These are phyloP conservation scores for Termitomyces sp. DNA, from an alignment of 768 basidiomycete genomes.

Conservation along the genomic window DNA sequence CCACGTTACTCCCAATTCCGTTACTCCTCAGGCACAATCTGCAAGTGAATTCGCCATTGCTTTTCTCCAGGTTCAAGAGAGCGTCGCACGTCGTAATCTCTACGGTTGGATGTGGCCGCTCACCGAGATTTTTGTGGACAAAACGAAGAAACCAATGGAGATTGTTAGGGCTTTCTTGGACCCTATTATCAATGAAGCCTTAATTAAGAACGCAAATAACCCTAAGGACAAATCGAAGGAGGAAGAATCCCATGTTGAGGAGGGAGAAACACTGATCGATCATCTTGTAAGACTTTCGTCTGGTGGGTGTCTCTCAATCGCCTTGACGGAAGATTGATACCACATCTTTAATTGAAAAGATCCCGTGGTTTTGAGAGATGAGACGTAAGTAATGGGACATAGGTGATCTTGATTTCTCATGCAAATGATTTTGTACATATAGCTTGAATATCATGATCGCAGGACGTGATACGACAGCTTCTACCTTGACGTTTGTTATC, in stretches of 20 bases:
- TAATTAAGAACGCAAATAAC: constrained; percentile 26
- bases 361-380: constrained; percentile 43
- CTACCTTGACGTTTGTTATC: constrained; percentile 35
- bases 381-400: constrained; percentile 24
- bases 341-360: constrained; percentile 17
- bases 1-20: constrained; percentile 16
- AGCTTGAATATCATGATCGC: constrained; percentile 47
- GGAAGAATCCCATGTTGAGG: constrained; percentile 27
- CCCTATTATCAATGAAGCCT: constrained; percentile 43
- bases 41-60: constrained; percentile 43
- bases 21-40: constrained; percentile 19
- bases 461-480: constrained; percentile 41
- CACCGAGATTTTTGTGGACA: constrained; percentile 40
- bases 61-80: constrained; percentile 41
- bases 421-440: neutral
- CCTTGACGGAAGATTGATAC: neutral
- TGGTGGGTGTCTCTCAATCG: constrained; percentile 17
- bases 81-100: constrained; percentile 35
- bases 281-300: constrained; percentile 47
- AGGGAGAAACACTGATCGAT: constrained; percentile 49
- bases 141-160: constrained; percentile 42
- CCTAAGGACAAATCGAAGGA: constrained; percentile 11
- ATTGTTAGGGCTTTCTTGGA: constrained; percentile 47
- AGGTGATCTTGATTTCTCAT: too few relatives aligned
- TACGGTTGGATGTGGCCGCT: constrained; percentile 50